A percentile compares a stretch with the other conserved stretches of the same genome.
These are phyloP conservation scores for Salvia rosmarinus DNA, from an alignment of 257 asterid genomes.

Conservation along the genomic window DNA sequence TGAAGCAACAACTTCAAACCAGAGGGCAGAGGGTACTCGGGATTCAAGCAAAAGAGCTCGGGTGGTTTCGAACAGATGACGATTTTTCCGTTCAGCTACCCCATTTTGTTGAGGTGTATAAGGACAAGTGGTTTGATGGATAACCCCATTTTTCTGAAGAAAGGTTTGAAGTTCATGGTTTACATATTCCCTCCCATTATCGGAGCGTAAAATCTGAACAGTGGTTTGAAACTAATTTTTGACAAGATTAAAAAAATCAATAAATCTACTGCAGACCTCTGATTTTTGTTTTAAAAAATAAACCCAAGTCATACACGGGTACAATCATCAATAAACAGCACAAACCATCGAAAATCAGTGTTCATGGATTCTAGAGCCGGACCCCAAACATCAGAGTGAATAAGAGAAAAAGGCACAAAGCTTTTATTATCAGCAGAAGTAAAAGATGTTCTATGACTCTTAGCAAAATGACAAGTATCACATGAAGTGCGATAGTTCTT, in stretches of 20 bases:
- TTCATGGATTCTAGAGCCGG: slow-evolving; percentile 2
- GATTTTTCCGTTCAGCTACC: slow-evolving; percentile 5
- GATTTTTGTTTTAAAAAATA: not conserved
- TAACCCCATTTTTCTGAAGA: not conserved
- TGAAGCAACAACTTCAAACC: slow-evolving; percentile 1
- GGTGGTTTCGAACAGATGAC: not conserved
- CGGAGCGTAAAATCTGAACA: not conserved
- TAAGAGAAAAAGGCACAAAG: not conserved
- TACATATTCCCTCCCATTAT: not conserved
- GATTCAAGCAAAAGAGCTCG: slow-evolving; percentile 13
- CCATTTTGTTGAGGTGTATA: slow-evolving; percentile 7
- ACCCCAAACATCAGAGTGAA: slow-evolving; percentile 15
- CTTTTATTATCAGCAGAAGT: not conserved
- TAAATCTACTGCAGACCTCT: not conserved
- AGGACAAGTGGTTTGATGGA: not conserved
- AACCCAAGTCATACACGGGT: slow-evolving; percentile 20
- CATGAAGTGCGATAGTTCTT: not conserved
- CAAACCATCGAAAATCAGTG: slow-evolving; percentile 13
- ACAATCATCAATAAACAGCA: slow-evolving; percentile 7
- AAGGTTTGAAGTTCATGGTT: not conserved
- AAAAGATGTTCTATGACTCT: slow-evolving; percentile 13
- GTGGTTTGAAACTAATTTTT: not conserved
- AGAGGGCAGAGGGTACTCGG: not conserved
- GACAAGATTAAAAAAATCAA: not conserved
- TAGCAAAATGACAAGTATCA: slow-evolving; percentile 10